These are phyloP conservation scores for Erysimum cheiri DNA, from an alignment of 441 rosid species.

Conservation along the genomic window DNA sequence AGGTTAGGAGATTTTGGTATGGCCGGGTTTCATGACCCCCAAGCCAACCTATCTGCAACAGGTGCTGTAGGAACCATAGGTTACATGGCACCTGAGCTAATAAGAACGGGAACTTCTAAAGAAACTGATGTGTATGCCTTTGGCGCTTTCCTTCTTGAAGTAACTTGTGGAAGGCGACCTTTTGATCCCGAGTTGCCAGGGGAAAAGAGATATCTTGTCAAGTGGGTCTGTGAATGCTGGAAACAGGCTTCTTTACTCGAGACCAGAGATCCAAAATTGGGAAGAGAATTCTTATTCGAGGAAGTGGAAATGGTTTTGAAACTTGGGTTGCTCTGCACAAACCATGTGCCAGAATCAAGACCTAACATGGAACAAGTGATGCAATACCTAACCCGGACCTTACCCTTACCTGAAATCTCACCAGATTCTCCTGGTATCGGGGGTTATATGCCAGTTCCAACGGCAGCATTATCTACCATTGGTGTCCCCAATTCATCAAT, in stretches of 20 bases:
- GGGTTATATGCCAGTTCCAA: not conserved
- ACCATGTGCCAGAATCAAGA: slow-evolving; percentile 49
- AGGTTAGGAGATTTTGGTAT: slow-evolving; percentile 68
- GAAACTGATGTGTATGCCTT: slow-evolving; percentile 37
- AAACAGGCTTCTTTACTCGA: not conserved
- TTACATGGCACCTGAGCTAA: slow-evolving; percentile 60
- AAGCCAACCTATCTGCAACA: slow-evolving; percentile 44
- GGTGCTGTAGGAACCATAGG: slow-evolving; percentile 61
- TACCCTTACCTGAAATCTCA: slow-evolving; percentile 16
- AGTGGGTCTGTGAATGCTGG: slow-evolving; percentile 35
- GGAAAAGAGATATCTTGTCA: not conserved
- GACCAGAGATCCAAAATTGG: slow-evolving; percentile 23
- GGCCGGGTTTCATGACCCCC: slow-evolving; percentile 55
- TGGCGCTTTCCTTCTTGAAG: slow-evolving; percentile 39
- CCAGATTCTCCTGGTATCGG: slow-evolving; percentile 41
- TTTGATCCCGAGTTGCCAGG: not conserved
- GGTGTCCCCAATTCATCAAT: not conserved
- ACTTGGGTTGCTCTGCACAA: slow-evolving; percentile 55
- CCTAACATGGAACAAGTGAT: slow-evolving; percentile 29
- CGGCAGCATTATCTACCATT: not conserved
- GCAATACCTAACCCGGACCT: slow-evolving; percentile 29
- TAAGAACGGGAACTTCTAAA: slow-evolving; percentile 42
- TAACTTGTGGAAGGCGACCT: slow-evolving; percentile 31
- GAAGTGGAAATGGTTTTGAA: slow-evolving; percentile 32
- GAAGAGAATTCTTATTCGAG: not conserved